A percentile compares a stretch with the other conserved stretches of the same genome.
Conservation (phyloP, 2,329 filamentous ascomycete genomes). For the Penicillium sp. region DNA sequence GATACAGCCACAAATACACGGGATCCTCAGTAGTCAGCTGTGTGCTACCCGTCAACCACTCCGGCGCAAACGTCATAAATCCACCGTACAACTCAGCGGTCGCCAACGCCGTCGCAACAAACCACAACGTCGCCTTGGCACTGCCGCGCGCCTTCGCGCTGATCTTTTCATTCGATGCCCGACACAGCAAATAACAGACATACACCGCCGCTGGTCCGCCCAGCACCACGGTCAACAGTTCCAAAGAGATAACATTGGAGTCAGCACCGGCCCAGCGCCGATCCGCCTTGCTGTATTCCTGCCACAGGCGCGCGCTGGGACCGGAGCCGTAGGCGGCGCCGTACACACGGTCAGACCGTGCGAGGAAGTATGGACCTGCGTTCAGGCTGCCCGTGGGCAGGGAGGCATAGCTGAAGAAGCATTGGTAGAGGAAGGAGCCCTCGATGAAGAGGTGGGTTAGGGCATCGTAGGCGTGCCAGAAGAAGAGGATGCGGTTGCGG, state of each 20-base stretch:
- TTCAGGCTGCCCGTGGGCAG: slow-evolving; percentile 43
- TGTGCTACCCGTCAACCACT: slow-evolving; percentile 63
- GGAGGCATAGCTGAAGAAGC: slow-evolving; percentile 72
- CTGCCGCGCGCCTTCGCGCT: slow-evolving; percentile 27
- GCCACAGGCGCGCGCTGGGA: slow-evolving; percentile 62
- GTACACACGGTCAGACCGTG: slow-evolving; percentile 58
- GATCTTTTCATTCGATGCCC: slow-evolving; percentile 27
- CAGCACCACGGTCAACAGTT: slow-evolving; percentile 64
- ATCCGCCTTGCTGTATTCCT: slow-evolving; percentile 69
- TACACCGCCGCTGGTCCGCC: slow-evolving; percentile 62
- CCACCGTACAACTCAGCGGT: slow-evolving; percentile 67
- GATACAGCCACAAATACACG: slow-evolving; percentile 66
- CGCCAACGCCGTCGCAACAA: slow-evolving; percentile 62
- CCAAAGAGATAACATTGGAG: slow-evolving; percentile 61
- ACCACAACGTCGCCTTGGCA: slow-evolving; percentile 51
- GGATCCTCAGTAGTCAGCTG: slow-evolving; percentile 63
- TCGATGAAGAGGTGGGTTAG: slow-evolving; percentile 91
- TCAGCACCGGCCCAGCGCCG: slow-evolving; percentile 63
- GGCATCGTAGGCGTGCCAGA: slow-evolving; percentile 94
- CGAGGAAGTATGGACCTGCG: slow-evolving; percentile 55
- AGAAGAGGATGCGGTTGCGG: slow-evolving; percentile 74
- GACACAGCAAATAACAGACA: slow-evolving; percentile 58
- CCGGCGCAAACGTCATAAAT: slow-evolving; percentile 68
- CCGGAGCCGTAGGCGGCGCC: slow-evolving; percentile 61
- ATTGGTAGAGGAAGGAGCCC: slow-evolving; percentile 89